These are phyloP conservation scores for Naganishia friedmannii DNA, from an alignment of 768 basidiomycete genomes.

Conservation along the genomic window DNA sequence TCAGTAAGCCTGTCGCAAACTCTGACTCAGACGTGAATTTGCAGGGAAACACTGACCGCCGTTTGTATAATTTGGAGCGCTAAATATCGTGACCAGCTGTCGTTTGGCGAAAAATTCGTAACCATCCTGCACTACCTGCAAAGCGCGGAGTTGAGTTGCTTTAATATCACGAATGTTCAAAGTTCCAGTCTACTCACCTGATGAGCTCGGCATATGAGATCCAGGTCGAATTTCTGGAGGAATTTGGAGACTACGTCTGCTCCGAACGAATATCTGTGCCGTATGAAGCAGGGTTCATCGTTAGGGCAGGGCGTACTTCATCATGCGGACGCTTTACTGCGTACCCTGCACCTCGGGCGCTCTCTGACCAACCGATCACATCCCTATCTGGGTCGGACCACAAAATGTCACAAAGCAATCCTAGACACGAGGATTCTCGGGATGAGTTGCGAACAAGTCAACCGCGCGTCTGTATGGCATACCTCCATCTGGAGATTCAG, in stretches of 20 bases:
- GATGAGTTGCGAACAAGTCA: slow-evolving; percentile 57
- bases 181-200: slow-evolving; percentile 59
- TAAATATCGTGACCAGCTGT: slow-evolving; percentile 93
- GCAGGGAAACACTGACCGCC: background rate
- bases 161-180: background rate
- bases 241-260: slow-evolving; percentile 97
- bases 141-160: slow-evolving; percentile 1
- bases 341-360: slow-evolving; percentile 86
- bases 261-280: slow-evolving; percentile 76
- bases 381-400: slow-evolving; percentile 99
- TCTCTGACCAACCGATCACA: slow-evolving; percentile 99
- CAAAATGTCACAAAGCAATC: slow-evolving; percentile 88
- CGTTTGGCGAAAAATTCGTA: slow-evolving; percentile 99
- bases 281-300: too few relatives aligned
- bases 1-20: too few relatives aligned
- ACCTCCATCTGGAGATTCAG: slow-evolving; percentile 90
- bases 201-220: slow-evolving; percentile 95
- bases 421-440: slow-evolving; percentile 53
- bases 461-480: background rate
- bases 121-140: slow-evolving; percentile 92
- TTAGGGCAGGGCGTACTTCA: background rate
- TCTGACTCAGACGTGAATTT: too few relatives aligned
- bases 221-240: slow-evolving; percentile 99
- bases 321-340: background rate
- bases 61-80: slow-evolving; percentile 68